A percentile compares a stretch with the other conserved stretches of the same genome.
These are phyloP conservation scores for Aspergillus tubingensis DNA, from an alignment of 2,329 filamentous ascomycete species.

Conservation along the genomic window DNA sequence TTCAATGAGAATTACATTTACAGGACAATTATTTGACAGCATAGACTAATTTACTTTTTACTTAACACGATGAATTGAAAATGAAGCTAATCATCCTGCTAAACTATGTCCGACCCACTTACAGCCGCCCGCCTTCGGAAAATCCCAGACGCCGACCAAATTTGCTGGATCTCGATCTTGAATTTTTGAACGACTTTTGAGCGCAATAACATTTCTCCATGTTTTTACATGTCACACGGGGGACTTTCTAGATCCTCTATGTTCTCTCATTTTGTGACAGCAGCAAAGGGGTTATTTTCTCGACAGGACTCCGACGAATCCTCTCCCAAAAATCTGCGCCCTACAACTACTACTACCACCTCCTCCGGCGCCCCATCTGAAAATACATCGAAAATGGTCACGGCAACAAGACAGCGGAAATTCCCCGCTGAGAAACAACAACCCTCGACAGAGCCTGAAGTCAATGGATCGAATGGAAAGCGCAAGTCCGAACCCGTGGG, in stretches of 20 bases:
- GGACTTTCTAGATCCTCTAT: conserved; percentile 31
- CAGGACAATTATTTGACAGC: background rate
- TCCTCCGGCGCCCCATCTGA: conserved; percentile 4
- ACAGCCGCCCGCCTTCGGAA: conserved; percentile 18
- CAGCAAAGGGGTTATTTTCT: conserved; percentile 45
- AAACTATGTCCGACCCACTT: conserved; percentile 1
- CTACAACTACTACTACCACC: conserved; percentile 4
- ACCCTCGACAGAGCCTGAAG: conserved; percentile 15
- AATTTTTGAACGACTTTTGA: conserved; percentile 7
- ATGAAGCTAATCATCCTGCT: no score
- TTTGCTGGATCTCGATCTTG: background rate
- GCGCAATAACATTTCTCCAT: conserved; percentile 24
- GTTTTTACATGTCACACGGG: conserved; percentile 2
- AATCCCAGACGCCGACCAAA: conserved; percentile 1
- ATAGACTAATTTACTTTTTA: background rate
- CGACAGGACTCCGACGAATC: conserved; percentile 32
- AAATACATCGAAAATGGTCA: conserved; percentile 36
- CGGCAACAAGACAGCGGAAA: conserved; percentile 34
- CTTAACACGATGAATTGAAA: no score
- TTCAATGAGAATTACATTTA: background rate
- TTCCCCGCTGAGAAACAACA: conserved; percentile 19
- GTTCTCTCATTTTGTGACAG: conserved; percentile 46
- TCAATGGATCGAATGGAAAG: conserved; percentile 33
- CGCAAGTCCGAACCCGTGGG: conserved; percentile 31
- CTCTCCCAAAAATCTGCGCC: conserved; percentile 10